A percentile compares a stretch with the other conserved stretches of the same genome.
These are phyloP conservation scores for Gastrodia elata DNA, from an alignment of 106 monocot genomes.

Conservation along the genomic window DNA sequence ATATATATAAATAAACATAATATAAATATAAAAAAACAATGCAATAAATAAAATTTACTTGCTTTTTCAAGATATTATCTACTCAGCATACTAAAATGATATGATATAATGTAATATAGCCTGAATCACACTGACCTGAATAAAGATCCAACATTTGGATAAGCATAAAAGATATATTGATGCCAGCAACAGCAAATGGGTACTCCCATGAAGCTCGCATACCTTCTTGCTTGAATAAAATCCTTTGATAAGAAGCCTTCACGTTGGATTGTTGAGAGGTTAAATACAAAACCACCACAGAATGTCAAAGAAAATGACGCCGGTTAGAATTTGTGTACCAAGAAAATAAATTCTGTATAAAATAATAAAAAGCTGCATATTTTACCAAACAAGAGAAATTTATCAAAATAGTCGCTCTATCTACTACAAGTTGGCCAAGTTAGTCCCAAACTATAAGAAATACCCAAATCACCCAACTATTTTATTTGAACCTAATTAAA, in stretches of 20 bases:
- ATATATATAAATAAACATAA: too few species aligned
- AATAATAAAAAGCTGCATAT: background rate
- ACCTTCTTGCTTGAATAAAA: slow-evolving; percentile 60
- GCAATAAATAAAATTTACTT: too few species aligned
- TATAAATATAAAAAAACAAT: too few species aligned
- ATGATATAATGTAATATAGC: too few species aligned
- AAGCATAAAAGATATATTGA: slow-evolving; percentile 74
- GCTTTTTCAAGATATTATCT: background rate
- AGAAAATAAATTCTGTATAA: background rate
- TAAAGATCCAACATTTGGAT: slow-evolving; percentile 74
- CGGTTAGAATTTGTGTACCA: background rate
- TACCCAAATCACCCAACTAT: too few species aligned
- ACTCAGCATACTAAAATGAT: background rate
- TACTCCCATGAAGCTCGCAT: slow-evolving; percentile 66
- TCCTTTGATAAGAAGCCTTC: slow-evolving; percentile 51
- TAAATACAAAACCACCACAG: slow-evolving; percentile 5
- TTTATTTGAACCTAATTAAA: too few species aligned
- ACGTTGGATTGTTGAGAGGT: background rate
- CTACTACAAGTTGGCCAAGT: too few species aligned
- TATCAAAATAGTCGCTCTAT: too few species aligned
- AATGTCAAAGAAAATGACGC: background rate
- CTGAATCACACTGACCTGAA: slow-evolving; percentile 37
- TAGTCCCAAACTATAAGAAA: too few species aligned
- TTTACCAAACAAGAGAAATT: too few species aligned
- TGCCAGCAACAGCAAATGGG: slow-evolving; percentile 78